A percentile compares a stretch with the other conserved stretches of the same genome.
Conservation (phyloP, 2,329 filamentous ascomycete species). For the Aspergillus sp. region DNA sequence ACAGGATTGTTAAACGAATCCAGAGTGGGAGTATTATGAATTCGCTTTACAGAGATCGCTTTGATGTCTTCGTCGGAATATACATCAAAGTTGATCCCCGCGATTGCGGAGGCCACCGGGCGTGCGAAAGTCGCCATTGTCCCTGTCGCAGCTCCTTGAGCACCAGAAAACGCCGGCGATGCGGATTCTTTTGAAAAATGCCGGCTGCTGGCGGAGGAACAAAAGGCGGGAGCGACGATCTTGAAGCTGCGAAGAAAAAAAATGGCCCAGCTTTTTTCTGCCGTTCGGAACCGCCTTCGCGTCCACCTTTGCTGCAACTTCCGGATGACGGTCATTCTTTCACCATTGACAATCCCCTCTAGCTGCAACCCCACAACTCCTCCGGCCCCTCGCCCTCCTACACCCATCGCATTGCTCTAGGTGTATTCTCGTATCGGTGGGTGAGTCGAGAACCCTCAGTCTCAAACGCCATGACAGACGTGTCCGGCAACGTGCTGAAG, state of each 20-base stretch:
- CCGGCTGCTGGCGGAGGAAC: slow-evolving; percentile 20
- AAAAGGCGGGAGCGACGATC: slow-evolving; percentile 27
- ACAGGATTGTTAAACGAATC: slow-evolving; percentile 87
- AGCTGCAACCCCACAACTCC: neutral
- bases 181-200: slow-evolving; percentile 18
- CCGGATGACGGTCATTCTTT: slow-evolving; percentile 1
- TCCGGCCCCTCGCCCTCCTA: neutral
- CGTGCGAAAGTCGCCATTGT: slow-evolving; percentile 57
- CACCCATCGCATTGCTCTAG: neutral
- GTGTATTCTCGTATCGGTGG: slow-evolving; percentile 5
- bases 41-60: slow-evolving; percentile 86
- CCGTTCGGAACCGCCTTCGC: slow-evolving; percentile 30
- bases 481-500: slow-evolving; percentile 46
- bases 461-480: slow-evolving; percentile 40
- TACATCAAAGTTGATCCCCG: slow-evolving; percentile 86
- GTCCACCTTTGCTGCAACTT: slow-evolving; percentile 16
- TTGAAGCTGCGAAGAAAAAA: slow-evolving; percentile 27
- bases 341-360: neutral
- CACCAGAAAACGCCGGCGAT: slow-evolving; percentile 34
- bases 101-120: slow-evolving; percentile 78
- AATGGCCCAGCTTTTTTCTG: slow-evolving; percentile 43
- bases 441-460: slow-evolving; percentile 12
- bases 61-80: slow-evolving; percentile 80
- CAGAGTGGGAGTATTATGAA: slow-evolving; percentile 92
- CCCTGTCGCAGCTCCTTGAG: slow-evolving; percentile 33